Evolutionary conservation across 257 asterid species (phyloP).

Genomic region (Schizonepeta tenuifolia): DNA sequence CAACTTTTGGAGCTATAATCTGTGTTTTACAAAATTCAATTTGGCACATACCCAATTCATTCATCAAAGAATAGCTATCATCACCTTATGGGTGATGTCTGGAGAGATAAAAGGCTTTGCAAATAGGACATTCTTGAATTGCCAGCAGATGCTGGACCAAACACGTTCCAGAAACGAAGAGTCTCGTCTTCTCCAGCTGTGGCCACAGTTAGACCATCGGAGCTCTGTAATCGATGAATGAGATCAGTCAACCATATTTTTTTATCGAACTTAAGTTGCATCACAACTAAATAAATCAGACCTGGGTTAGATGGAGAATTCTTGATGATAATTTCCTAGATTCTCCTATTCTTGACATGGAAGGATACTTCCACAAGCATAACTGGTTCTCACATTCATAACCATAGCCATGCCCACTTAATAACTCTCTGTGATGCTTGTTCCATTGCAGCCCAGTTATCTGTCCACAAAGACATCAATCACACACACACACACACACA

Average conservation of each 20-base stretch:
- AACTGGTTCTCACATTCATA: slow-evolving; percentile 41
- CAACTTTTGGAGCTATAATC: not conserved
- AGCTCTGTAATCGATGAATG: slow-evolving; percentile 53
- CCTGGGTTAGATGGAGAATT: slow-evolving; percentile 76
- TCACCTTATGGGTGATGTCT: slow-evolving; percentile 63
- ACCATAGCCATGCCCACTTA: slow-evolving; percentile 76
- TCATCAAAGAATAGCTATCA: not conserved
- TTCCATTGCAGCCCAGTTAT: slow-evolving; percentile 76
- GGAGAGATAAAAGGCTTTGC: slow-evolving; percentile 65
- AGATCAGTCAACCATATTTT: not conserved
- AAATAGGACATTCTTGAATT: slow-evolving; percentile 49
- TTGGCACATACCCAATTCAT: not conserved
- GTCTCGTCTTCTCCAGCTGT: slow-evolving; percentile 71
- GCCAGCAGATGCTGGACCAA: slow-evolving; percentile 57
- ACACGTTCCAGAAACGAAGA: slow-evolving; percentile 72
- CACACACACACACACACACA: not conserved
- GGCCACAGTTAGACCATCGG: slow-evolving; percentile 72
- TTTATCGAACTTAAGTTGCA: not conserved
- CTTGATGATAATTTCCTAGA: slow-evolving; percentile 45
- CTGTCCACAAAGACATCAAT: slow-evolving; percentile 39
- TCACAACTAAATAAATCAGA: slow-evolving; percentile 26
- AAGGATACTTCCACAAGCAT: slow-evolving; percentile 85
- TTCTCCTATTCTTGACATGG: slow-evolving; percentile 60
- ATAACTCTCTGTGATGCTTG: slow-evolving; percentile 69
- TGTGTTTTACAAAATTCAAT: not conserved